Evolutionary conservation across 1,139 yeast genomes (phyloP).

Genomic region (Blastobotrys elegans): DNA sequence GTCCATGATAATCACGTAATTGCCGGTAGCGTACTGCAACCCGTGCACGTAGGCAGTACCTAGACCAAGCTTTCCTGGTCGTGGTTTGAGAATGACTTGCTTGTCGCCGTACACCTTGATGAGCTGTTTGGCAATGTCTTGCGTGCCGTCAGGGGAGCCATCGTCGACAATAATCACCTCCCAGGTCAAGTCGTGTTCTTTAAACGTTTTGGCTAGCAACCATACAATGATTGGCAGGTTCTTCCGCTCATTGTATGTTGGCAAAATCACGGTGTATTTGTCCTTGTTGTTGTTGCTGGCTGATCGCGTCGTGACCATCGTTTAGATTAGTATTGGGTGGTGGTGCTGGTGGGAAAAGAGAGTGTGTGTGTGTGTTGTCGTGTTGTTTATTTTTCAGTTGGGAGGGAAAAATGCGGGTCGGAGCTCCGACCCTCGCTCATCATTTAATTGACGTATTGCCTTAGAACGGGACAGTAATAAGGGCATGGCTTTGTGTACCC

Average conservation of each 20-base stretch:
- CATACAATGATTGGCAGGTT: conserved; percentile 70
- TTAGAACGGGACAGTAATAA: too few relatives aligned
- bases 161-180: conserved; percentile 78
- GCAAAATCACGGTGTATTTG: conserved; percentile 72
- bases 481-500: too few relatives aligned
- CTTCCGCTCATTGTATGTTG: conserved; percentile 70
- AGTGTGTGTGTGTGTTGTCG: too few relatives aligned
- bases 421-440: too few relatives aligned
- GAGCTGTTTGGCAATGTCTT: conserved; percentile 63
- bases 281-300: conserved; percentile 55
- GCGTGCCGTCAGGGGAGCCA: conserved; percentile 80
- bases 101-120: conserved; percentile 58
- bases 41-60: conserved; percentile 82
- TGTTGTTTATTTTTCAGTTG: neutral
- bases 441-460: too few relatives aligned
- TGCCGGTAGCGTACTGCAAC: conserved; percentile 64
- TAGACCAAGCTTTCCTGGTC: conserved; percentile 75
- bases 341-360: too few relatives aligned
- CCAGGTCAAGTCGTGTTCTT: conserved; percentile 59
- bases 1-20: conserved; percentile 78
- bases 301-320: conserved; percentile 11
- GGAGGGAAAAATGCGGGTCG: too few relatives aligned
- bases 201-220: conserved; percentile 67
- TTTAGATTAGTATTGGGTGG: too few relatives aligned
- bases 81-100: conserved; percentile 62